Conservation (phyloP, 768 basidiomycete species). For the Suillus clintonianus region DNA sequence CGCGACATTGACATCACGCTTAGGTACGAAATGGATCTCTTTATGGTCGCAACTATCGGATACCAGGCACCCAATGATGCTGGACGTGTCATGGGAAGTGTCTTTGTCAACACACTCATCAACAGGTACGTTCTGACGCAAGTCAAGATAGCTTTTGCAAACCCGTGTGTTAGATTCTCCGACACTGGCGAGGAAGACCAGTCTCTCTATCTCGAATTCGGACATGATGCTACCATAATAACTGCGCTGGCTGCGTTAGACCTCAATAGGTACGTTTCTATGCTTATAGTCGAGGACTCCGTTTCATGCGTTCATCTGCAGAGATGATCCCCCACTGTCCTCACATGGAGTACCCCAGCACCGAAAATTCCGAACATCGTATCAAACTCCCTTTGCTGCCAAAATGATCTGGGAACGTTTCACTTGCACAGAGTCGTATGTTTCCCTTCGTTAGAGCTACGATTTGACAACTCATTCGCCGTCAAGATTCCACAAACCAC, state of each 20-base stretch:
- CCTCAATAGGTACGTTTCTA: slow-evolving; percentile 31
- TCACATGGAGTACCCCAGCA: slow-evolving; percentile 22
- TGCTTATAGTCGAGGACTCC: neutral
- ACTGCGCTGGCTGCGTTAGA: slow-evolving; percentile 39
- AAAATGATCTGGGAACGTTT: slow-evolving; percentile 41
- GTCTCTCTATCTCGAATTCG: slow-evolving; percentile 42
- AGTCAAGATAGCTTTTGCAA: neutral
- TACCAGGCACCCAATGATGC: slow-evolving; percentile 31
- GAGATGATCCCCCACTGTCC: slow-evolving; percentile 29
- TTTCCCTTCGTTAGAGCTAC: neutral
- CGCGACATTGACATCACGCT: neutral
- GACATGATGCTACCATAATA: slow-evolving; percentile 44
- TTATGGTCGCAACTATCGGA: slow-evolving; percentile 40
- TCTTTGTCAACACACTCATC: slow-evolving; percentile 41
- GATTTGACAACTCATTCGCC: neutral
- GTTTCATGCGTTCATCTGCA: slow-evolving; percentile 1
- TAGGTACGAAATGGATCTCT: slow-evolving; percentile 43
- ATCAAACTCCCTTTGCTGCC: slow-evolving; percentile 39
- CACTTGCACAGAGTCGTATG: slow-evolving; percentile 28
- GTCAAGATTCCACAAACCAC: slow-evolving; percentile 23
- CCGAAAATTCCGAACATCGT: slow-evolving; percentile 34
- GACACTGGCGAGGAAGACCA: slow-evolving; percentile 35
- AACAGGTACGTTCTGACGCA: slow-evolving; percentile 31
- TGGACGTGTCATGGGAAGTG: slow-evolving; percentile 39
- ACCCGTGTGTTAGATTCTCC: slow-evolving; percentile 28